Evolutionary conservation across 768 basidiomycete genomes (phyloP).

Genomic region (Calocybe indica): DNA sequence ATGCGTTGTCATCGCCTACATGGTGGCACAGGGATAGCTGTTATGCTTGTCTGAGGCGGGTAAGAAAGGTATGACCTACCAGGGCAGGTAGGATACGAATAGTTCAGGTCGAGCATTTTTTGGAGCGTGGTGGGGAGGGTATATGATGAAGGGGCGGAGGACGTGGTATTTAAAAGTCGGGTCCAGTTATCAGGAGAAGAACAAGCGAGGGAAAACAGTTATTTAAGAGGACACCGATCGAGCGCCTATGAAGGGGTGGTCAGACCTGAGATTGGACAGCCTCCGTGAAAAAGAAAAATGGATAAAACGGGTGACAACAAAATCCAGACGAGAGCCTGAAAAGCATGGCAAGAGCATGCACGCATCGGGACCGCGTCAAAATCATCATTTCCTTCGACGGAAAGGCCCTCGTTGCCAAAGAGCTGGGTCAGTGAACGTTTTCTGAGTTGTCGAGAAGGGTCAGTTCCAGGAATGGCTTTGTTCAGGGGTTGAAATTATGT

Average conservation of each 20-base stretch:
- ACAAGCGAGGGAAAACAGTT: slow-evolving; percentile 21
- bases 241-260: slow-evolving; percentile 17
- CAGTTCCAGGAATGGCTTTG: slow-evolving; percentile 2
- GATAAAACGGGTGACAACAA: slow-evolving; percentile 8
- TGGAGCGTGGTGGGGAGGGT: too few species aligned
- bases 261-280: slow-evolving; percentile 23
- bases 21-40: too few species aligned
- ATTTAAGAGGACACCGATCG: slow-evolving; percentile 23
- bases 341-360: slow-evolving; percentile 20
- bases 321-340: slow-evolving; percentile 10
- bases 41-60: too few species aligned
- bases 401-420: slow-evolving; percentile 8
- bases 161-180: too few species aligned
- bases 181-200: slow-evolving; percentile 22
- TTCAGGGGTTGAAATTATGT: slow-evolving; percentile 11
- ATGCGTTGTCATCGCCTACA: too few species aligned
- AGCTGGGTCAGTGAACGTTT: not conserved
- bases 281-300: slow-evolving; percentile 24
- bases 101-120: too few species aligned
- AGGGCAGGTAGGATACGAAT: too few species aligned
- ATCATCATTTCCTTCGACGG: slow-evolving; percentile 6
- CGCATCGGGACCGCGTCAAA: slow-evolving; percentile 11
- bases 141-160: too few species aligned
- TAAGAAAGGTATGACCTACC: too few species aligned
- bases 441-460: too few species aligned